These are phyloP conservation scores for Ceratobasidium sp. DNA, from an alignment of 1,284 basidiomycete genomes.

Conservation along the genomic window DNA sequence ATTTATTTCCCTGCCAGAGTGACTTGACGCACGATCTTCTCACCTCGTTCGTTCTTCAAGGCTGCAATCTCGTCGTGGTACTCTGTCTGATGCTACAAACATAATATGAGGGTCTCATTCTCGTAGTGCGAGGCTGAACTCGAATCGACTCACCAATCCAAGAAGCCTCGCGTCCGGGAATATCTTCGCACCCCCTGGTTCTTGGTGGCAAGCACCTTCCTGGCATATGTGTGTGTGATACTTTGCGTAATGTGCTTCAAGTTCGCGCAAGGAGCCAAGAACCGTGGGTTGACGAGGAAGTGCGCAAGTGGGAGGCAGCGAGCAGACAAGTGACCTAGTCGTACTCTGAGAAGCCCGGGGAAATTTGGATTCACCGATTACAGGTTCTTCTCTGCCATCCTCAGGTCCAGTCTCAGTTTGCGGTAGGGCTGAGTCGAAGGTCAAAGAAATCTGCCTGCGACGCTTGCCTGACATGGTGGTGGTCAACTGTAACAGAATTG, in stretches of 20 bases:
- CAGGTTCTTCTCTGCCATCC: background rate
- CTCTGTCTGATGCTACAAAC: slow-evolving; percentile 82
- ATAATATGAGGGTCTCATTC: background rate
- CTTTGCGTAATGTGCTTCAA: slow-evolving; percentile 84
- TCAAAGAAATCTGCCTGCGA: slow-evolving; percentile 10
- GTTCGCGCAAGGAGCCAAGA: slow-evolving; percentile 72
- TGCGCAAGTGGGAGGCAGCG: slow-evolving; percentile 86
- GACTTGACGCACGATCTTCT: slow-evolving; percentile 81
- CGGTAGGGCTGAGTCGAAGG: background rate
- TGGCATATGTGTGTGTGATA: slow-evolving; percentile 89
- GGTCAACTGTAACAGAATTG: background rate
- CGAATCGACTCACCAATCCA: slow-evolving; percentile 75
- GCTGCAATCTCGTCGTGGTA: slow-evolving; percentile 87
- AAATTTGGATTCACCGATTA: background rate
- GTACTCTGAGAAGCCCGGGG: slow-evolving; percentile 15
- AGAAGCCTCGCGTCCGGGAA: slow-evolving; percentile 86
- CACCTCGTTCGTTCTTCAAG: slow-evolving; percentile 82
- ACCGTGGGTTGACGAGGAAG: slow-evolving; percentile 70
- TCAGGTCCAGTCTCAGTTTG: background rate
- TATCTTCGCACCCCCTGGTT: slow-evolving; percentile 73
- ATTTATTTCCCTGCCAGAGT: slow-evolving; percentile 31
- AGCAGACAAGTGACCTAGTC: slow-evolving; percentile 68
- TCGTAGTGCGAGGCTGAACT: background rate
- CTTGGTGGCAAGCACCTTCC: slow-evolving; percentile 53
- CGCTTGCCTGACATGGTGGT: slow-evolving; percentile 41